phyloP scores from a whole-genome alignment of 2,329 filamentous ascomycete species.

The Lecanicillium sp. region DNA sequence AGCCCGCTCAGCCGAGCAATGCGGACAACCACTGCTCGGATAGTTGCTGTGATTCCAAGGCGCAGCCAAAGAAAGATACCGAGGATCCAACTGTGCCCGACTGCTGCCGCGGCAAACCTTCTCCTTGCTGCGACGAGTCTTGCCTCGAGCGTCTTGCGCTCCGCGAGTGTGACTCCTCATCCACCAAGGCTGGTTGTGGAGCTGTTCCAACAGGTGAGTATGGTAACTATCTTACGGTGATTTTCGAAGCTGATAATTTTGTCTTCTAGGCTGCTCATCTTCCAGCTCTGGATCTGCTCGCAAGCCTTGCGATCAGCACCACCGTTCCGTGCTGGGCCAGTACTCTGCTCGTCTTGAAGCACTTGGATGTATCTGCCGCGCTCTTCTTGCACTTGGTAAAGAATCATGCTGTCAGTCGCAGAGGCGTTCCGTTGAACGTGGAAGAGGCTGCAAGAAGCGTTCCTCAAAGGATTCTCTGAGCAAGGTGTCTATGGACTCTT shows the following conservation, averaged over 20 bases:
- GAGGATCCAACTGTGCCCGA: slow-evolving; percentile 9
- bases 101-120: slow-evolving; percentile 33
- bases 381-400: slow-evolving; percentile 40
- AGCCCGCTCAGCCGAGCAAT: neutral
- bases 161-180: slow-evolving; percentile 25
- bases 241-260: slow-evolving; percentile 4
- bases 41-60: neutral
- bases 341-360: slow-evolving; percentile 36
- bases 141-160: slow-evolving; percentile 36
- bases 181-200: slow-evolving; percentile 5
- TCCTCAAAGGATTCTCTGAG: slow-evolving; percentile 13
- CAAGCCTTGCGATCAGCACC: slow-evolving; percentile 30
- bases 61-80: slow-evolving; percentile 1
- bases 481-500: no score
- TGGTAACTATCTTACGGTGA: neutral
- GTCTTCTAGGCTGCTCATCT: neutral
- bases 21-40: neutral
- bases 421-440: slow-evolving; percentile 13
- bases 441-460: slow-evolving; percentile 17
- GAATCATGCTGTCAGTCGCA: slow-evolving; percentile 37
- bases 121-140: slow-evolving; percentile 32
- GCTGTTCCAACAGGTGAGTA: neutral
- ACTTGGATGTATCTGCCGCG: slow-evolving; percentile 45
- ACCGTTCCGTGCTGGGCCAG: slow-evolving; percentile 21
- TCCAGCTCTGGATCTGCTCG: slow-evolving; percentile 14